Percentiles rank a stretch among this genome's conserved stretches.
Evolutionary conservation across 345 rosid species (phyloP).

Genomic region (Firmiana major): DNA sequence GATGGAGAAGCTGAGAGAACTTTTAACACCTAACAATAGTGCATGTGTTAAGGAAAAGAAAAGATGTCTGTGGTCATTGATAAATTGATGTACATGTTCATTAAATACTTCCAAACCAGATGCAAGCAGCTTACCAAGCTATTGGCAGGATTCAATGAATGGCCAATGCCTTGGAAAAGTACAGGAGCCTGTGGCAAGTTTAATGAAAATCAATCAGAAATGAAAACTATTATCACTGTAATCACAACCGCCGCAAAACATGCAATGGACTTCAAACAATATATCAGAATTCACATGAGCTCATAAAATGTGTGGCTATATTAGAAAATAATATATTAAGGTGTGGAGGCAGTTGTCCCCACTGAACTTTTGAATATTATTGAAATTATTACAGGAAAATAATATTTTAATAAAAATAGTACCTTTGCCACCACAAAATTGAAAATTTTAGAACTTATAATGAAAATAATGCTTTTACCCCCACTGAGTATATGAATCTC

Average conservation of each 20-base stretch:
- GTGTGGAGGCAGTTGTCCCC: too few relatives aligned
- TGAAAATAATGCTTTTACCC: not conserved
- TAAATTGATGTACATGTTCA: not conserved
- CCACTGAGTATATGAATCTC: not conserved
- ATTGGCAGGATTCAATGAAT: conserved; percentile 67
- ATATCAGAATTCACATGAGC: not conserved
- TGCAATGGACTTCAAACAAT: not conserved
- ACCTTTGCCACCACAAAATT: not conserved
- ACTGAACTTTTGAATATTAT: not conserved
- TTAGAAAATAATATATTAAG: not conserved
- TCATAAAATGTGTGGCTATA: not conserved
- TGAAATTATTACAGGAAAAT: not conserved
- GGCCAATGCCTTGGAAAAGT: conserved; percentile 71
- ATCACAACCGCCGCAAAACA: not conserved
- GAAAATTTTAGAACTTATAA: not conserved
- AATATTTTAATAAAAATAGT: not conserved
- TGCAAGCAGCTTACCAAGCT: conserved; percentile 44
- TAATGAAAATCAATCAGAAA: not conserved
- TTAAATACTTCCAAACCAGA: not conserved
- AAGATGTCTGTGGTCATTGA: not conserved
- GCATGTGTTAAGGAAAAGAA: not conserved
- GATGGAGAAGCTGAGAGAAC: conserved; percentile 68
- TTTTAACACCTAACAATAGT: conserved; percentile 43
- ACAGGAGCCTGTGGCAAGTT: conserved; percentile 57
- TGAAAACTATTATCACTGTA: not conserved